Evolutionary conservation across 2,329 filamentous ascomycete species (phyloP).

Genomic region (Incumbomyces lentus): DNA sequence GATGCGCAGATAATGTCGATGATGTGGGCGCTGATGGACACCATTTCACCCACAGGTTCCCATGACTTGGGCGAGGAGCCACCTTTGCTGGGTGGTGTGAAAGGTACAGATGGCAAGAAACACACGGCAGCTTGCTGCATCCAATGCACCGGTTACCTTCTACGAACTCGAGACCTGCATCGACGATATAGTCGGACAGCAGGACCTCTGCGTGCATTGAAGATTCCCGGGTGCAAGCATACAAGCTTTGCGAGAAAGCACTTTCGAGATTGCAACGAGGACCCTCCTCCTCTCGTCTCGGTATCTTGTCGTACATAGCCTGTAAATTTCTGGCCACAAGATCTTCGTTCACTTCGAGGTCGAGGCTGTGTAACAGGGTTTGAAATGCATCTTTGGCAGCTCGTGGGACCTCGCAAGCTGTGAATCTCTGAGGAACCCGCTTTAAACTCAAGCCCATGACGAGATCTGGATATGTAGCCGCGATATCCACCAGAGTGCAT

Average conservation of each 20-base stretch:
- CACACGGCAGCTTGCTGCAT: constrained; percentile 44
- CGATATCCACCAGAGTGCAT: not conserved
- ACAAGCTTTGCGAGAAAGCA: constrained; percentile 18
- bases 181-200: constrained; percentile 38
- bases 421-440: not conserved
- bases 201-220: constrained; percentile 38
- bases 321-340: not conserved
- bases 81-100: constrained; percentile 22
- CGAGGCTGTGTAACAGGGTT: too few species aligned
- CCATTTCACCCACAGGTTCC: constrained; percentile 25
- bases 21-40: constrained; percentile 13
- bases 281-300: not conserved
- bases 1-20: not conserved
- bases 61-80: constrained; percentile 21
- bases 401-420: too few species aligned
- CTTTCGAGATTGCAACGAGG: not conserved
- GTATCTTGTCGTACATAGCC: not conserved
- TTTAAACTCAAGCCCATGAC: not conserved
- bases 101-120: constrained; percentile 34
- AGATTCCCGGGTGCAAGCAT: constrained; percentile 22
- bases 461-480: not conserved
- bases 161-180: constrained; percentile 25
- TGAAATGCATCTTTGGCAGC: too few species aligned
- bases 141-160: constrained; percentile 37
- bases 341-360: too few species aligned